Evolutionary conservation across 176 grass and related monocot genomes (phyloP).

Genomic region (Dendrocalamus sinicus): DNA sequence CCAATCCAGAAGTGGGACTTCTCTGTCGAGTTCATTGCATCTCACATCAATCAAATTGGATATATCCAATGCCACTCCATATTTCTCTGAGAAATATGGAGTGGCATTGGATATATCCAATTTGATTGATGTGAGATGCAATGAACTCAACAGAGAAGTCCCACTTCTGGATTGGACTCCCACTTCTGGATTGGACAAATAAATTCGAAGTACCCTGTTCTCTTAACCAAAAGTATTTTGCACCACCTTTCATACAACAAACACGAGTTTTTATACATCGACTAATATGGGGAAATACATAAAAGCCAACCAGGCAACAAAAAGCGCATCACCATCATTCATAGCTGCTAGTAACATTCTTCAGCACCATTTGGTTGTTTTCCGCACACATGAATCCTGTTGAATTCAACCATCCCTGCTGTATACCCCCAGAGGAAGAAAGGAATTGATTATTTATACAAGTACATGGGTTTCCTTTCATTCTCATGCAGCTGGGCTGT

Average conservation of each 20-base stretch:
- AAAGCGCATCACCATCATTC: neutral
- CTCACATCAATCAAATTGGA: neutral
- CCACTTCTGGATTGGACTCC: neutral
- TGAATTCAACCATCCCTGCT: slow-evolving; percentile 10
- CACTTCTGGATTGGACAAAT: neutral
- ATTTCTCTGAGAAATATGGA: neutral
- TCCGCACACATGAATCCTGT: neutral
- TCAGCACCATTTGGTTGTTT: slow-evolving; percentile 1
- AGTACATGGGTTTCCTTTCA: slow-evolving; percentile 5
- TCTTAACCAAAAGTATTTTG: slow-evolving; percentile 10
- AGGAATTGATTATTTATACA: slow-evolving; percentile 9
- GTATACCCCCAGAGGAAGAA: neutral
- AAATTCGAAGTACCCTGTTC: neutral
- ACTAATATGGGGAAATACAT: neutral
- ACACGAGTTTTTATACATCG: neutral
- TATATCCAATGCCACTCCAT: neutral
- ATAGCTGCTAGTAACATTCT: neutral
- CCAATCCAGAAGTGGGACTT: neutral
- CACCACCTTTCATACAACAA: slow-evolving; percentile 32
- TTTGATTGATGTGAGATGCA: slow-evolving; percentile 2
- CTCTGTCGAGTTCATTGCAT: slow-evolving; percentile 25
- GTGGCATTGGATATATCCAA: neutral
- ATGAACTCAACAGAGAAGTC: slow-evolving; percentile 3
- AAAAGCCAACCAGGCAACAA: neutral
- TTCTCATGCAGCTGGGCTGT: neutral